Evolutionary conservation across 805 yeast species (phyloP), one percentile per base, ranked within the genome.

Genomic region (Sugiyamaella chiloensis): DNA sequence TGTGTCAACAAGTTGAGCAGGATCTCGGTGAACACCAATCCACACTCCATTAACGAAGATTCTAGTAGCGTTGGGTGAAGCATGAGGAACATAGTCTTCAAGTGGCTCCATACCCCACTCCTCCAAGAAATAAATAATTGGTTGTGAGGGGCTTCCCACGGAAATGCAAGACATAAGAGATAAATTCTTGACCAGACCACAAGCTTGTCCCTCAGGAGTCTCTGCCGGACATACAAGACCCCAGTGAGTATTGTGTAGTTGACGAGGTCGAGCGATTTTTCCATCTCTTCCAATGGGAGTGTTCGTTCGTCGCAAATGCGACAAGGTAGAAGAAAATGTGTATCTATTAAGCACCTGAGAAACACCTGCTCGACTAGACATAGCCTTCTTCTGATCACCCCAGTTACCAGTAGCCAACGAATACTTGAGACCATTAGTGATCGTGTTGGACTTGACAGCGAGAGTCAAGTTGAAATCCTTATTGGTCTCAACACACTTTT

Each of bases 351-450:
- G 78, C 57, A 93, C 99, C 75, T 93, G 99, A 23, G 98, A 91
- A 40, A 95, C 99, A 79, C 99, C 99, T 4, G 99, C 99, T 68
- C 96, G 84, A 16, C 97, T 83, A 52, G 93, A 83, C 99, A 93
- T 93, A 11, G 98, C 97, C 69, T 93, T 93, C 83, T 90, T 91
- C 68, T 93, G 99, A 70, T 93, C 99, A 74, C 99, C 99, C 99
- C 99, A 93, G 73, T 93, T 93, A 76, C 99, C 99, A 12, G 99
- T 93, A 46, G 99, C 99, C 63, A 93, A 76, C 32, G 99, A 93
- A 70, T 93, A 93, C 66, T 95, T 87, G 69, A 93, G 79, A 66
- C 99, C 99, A 52, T 95, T 91, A 31, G 99, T 93, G 60, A 93
- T 88, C 2, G 98, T 93, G 58, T 90, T 90, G 14, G 97, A 88